A percentile compares a stretch with the other conserved stretches of the same genome.
These are phyloP conservation scores for Aspergillus sp. DNA, from an alignment of 2,329 filamentous ascomycete species.

Conservation along the genomic window DNA sequence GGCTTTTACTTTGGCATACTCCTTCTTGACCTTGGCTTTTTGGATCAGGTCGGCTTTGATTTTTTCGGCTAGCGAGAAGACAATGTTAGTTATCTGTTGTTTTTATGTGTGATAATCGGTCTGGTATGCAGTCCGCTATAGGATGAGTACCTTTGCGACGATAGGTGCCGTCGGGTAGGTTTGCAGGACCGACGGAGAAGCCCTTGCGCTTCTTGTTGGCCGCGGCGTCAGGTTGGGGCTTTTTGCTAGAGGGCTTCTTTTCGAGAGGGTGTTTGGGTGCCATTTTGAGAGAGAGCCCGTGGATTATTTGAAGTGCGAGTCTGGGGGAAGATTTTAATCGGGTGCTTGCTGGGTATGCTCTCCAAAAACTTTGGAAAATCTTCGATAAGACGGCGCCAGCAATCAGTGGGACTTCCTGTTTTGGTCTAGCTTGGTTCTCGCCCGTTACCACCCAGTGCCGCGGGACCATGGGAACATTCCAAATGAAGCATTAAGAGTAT, in stretches of 20 bases:
- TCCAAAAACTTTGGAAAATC: background rate
- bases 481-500: too few species aligned
- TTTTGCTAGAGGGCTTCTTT: conserved; percentile 29
- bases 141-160: conserved; percentile 66
- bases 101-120: background rate
- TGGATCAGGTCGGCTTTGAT: conserved; percentile 87
- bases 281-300: conserved; percentile 47
- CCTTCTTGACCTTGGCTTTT: conserved; percentile 90
- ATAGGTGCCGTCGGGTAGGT: conserved; percentile 87
- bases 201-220: conserved; percentile 62
- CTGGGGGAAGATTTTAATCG: background rate
- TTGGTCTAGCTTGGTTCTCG: too few species aligned
- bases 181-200: conserved; percentile 84
- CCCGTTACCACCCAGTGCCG: too few species aligned
- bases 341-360: background rate
- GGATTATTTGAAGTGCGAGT: background rate
- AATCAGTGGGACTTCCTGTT: background rate
- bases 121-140: background rate
- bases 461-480: too few species aligned
- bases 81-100: background rate
- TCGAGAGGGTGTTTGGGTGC: conserved; percentile 59
- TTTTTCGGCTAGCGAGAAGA: conserved; percentile 64
- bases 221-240: conserved; percentile 46
- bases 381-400: background rate
- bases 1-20: conserved; percentile 83